These are phyloP conservation scores for Saccharomycopsis microspora DNA, from an alignment of 805 yeast species.

Conservation along the genomic window DNA sequence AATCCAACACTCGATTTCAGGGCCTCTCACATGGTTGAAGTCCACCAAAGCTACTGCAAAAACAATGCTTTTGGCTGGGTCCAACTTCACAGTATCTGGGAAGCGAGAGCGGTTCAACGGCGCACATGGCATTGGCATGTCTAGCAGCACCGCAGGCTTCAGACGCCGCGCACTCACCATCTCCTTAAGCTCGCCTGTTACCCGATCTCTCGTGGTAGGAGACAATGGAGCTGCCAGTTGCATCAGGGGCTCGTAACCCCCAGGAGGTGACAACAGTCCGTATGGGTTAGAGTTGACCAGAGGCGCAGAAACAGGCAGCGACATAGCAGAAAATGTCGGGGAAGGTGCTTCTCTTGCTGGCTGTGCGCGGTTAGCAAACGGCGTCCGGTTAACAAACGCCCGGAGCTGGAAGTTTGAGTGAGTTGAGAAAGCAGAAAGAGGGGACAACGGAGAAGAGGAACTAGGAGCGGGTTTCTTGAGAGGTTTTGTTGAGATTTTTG, in stretches of 20 bases:
- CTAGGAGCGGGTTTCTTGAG: no score
- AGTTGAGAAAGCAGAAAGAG: no score
- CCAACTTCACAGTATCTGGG: conserved; percentile 10
- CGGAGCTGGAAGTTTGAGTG: no score
- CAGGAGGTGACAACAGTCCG: not conserved
- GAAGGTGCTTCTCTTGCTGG: no score
- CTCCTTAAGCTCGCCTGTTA: conserved; percentile 8
- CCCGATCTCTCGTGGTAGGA: conserved; percentile 10
- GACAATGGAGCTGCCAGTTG: conserved; percentile 7
- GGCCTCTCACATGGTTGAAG: conserved; percentile 88
- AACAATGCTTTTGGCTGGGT: conserved; percentile 27
- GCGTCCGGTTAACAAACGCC: no score
- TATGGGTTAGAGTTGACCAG: no score
- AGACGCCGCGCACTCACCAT: conserved; percentile 3
- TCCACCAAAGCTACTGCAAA: conserved; percentile 86
- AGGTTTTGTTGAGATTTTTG: no score
- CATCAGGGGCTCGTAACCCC: not conserved
- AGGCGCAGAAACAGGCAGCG: no score
- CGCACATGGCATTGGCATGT: conserved; percentile 10
- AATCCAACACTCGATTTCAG: conserved; percentile 89
- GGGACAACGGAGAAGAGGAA: no score
- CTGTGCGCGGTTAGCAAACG: no score
- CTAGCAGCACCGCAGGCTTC: conserved; percentile 3
- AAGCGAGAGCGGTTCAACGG: conserved; percentile 9
- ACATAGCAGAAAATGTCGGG: no score